Evolutionary conservation across 129 eudicot species (phyloP).

Genomic region (Tagetes patula): DNA sequence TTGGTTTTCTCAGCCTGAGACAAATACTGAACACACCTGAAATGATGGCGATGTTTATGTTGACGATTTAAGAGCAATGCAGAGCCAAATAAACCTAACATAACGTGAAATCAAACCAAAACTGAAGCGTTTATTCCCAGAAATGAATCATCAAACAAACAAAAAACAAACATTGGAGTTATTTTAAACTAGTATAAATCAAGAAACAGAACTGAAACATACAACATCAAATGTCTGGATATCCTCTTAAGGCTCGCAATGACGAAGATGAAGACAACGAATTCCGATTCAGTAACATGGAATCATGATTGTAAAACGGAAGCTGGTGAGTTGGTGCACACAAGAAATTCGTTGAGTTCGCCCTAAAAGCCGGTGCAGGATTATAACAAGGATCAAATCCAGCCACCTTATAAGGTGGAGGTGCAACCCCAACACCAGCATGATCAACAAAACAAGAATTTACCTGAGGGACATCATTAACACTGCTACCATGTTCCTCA

Average conservation of each 20-base stretch:
- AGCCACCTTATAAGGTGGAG: constrained; percentile 24
- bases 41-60: not conserved
- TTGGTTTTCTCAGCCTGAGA: not conserved
- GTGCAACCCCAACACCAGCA: constrained; percentile 5
- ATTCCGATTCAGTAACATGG: constrained; percentile 42
- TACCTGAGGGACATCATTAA: constrained; percentile 40
- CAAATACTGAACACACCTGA: not conserved
- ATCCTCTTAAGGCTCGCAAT: constrained; percentile 43
- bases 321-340: constrained; percentile 34
- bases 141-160: constrained; percentile 23
- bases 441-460: constrained; percentile 43
- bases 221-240: constrained; percentile 36
- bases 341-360: constrained; percentile 28
- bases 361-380: constrained; percentile 39
- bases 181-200: constrained; percentile 24
- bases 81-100: not conserved
- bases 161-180: not conserved
- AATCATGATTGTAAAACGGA: constrained; percentile 43
- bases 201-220: not conserved
- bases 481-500: constrained; percentile 49
- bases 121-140: constrained; percentile 25
- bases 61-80: not conserved
- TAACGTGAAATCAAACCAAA: constrained; percentile 10
- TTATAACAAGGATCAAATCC: constrained; percentile 46
- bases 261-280: constrained; percentile 40